Conservation (phyloP, 257 asterid species). For the Craterostigma plantagineum region DNA sequence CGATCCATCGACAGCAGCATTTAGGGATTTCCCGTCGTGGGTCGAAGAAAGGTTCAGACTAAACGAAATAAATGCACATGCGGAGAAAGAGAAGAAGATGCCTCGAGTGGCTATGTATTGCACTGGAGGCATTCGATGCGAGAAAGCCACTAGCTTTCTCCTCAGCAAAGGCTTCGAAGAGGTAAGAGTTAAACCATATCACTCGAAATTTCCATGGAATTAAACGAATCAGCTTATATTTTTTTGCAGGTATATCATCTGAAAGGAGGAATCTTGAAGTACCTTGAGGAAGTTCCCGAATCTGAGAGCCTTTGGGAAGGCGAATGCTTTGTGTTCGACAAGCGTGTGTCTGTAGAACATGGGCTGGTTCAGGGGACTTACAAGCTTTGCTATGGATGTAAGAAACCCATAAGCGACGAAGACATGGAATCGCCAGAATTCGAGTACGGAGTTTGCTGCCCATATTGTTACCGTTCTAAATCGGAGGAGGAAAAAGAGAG, state of each 20-base stretch:
- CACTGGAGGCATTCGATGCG: constrained; percentile 97
- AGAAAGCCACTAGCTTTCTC: constrained; percentile 94
- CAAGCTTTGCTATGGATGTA: constrained; percentile 94
- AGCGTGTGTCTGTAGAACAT: constrained; percentile 90
- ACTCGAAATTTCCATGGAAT: too few species aligned
- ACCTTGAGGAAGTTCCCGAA: constrained; percentile 84
- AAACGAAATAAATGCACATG: constrained; percentile 15
- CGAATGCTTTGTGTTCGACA: constrained; percentile 90
- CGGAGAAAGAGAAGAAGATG: constrained; percentile 31
- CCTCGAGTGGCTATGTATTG: constrained; percentile 97
- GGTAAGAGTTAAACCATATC: constrained; percentile 28
- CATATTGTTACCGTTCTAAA: constrained; percentile 64
- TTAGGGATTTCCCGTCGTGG: constrained; percentile 86
- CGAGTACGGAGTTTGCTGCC: constrained; percentile 84
- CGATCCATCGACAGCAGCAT: constrained; percentile 87
- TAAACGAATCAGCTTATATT: too few species aligned
- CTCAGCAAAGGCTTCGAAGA: constrained; percentile 72
- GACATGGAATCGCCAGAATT: constrained; percentile 89
- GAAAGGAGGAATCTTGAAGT: constrained; percentile 85
- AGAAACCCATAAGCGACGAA: constrained; percentile 68
- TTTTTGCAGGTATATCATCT: constrained; percentile 77
- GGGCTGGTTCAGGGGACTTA: constrained; percentile 69
- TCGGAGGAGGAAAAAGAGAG: constrained; percentile 92
- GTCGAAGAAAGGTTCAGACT: constrained; percentile 44
- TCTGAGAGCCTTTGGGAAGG: constrained; percentile 83